Percentiles rank a stretch among this genome's conserved stretches.
Evolutionary conservation across 768 basidiomycete genomes (phyloP).

Genomic region (Boletellus ananas): DNA sequence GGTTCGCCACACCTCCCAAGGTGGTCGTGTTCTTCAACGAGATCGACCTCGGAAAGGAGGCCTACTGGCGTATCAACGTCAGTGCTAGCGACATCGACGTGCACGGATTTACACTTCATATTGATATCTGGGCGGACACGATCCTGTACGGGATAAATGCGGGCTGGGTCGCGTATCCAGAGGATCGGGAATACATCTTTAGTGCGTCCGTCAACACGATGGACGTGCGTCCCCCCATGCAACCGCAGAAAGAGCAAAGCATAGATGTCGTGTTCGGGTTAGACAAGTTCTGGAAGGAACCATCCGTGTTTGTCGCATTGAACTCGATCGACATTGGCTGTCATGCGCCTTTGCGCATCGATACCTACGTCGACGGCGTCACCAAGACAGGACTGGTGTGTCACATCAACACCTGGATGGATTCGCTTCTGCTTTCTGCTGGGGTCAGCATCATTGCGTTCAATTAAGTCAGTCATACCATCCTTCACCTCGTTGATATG

Average conservation of each 20-base stretch:
- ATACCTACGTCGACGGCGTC: conserved; percentile 8
- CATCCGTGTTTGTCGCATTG: conserved; percentile 17
- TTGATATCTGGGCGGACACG: conserved; percentile 10
- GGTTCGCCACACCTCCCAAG: conserved; percentile 13
- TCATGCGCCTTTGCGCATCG: conserved; percentile 9
- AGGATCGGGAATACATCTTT: conserved; percentile 18
- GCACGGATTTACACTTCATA: conserved; percentile 14
- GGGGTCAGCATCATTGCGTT: background rate
- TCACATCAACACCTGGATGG: conserved; percentile 11
- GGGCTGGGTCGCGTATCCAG: conserved; percentile 21
- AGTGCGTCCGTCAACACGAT: conserved; percentile 11
- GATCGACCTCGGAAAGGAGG: conserved; percentile 6
- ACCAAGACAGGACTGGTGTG: conserved; percentile 2
- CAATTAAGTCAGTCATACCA: background rate
- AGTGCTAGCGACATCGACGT: conserved; percentile 9
- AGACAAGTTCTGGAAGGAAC: conserved; percentile 11
- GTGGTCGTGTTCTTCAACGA: conserved; percentile 14
- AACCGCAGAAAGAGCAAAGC: conserved; percentile 4
- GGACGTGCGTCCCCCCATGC: background rate
- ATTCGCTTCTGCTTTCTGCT: conserved; percentile 3
- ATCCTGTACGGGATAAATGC: background rate
- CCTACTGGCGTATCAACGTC: conserved; percentile 7
- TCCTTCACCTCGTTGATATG: background rate
- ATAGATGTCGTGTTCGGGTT: conserved; percentile 5
- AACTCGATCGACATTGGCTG: conserved; percentile 13